Base-by-base conservation (phyloP, 192 early-diverging fungal genomes). In the Thoreauomyces humboldtii region DNA sequence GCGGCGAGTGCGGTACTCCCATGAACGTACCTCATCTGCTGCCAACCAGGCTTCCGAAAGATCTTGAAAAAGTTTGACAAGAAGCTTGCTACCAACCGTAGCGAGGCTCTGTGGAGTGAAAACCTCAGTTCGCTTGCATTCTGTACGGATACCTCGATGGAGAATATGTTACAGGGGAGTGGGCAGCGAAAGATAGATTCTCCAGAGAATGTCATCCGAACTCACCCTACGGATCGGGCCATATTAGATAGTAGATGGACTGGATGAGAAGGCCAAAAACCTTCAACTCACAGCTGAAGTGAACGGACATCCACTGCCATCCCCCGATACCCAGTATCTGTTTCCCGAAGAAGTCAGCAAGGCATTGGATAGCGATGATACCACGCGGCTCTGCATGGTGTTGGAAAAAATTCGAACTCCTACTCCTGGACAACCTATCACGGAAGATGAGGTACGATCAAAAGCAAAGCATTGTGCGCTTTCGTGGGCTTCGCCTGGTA, bases 61-160 rank as follows among this genome's bases (percentile, higher is more conserved):
- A 69, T 69, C 36, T 14, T 62, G 27, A 69, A 69, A 44, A 69
- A 69, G 59, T 59, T n/a, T 35, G 65, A 67, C 57, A 67, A 67
- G 21, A 47, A 59, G 25, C 38, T 67, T 2, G 44, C 11, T 35
- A 4, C 2, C 29, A 27, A 46, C 17, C 41, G 12, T 21, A 45
- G 64, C 29, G 44, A 55, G 5, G 37, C 21, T 4, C 52, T 66
- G 19, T 57, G 54, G 51, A 33, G 21, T 14, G 42, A 66, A 25
- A 14, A 37, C 31, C 47, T 52, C 7, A 52, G 50, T 2, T 31
- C 50, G 15, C 17, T 52, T 2, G 29, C 27, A 9, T 66, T 66
- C 33, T 38, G 38, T 34, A 57, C 64, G 22, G 64, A 66, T 44
- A 66, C 64, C 4, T 66, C 64, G 5, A 46, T 66, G 64, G 64